Conservation (phyloP, 345 rosid genomes). For the Acer negundo region DNA sequence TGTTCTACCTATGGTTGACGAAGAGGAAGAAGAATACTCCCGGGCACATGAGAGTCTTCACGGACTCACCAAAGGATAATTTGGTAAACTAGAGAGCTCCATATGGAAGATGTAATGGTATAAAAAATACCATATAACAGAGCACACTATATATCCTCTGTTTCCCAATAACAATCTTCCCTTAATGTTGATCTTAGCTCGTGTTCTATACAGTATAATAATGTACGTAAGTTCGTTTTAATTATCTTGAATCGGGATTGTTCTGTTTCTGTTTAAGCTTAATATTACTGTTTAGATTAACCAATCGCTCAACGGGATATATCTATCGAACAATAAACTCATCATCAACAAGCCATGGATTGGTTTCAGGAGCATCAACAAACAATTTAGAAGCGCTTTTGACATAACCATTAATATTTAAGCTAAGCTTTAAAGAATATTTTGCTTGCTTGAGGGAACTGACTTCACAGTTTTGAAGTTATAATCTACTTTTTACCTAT, state of each 20-base stretch:
- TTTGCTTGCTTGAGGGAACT: background rate
- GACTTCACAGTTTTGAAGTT: no score
- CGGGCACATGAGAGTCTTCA: slow-evolving; percentile 23
- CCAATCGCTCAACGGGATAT: background rate
- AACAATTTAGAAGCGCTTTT: background rate
- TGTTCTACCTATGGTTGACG: slow-evolving; percentile 40
- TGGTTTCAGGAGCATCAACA: background rate
- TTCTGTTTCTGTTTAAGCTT: background rate
- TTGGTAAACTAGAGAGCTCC: background rate
- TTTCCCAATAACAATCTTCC: background rate
- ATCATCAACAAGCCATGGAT: background rate
- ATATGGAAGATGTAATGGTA: background rate
- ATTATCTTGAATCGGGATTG: background rate
- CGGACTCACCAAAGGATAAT: slow-evolving; percentile 24
- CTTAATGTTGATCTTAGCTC: slow-evolving; percentile 4
- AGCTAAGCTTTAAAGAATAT: background rate
- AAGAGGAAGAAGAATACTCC: slow-evolving; percentile 15
- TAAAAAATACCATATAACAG: no score
- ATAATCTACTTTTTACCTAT: background rate
- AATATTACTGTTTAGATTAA: background rate
- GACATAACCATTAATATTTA: background rate
- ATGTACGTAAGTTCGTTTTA: background rate
- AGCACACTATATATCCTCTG: background rate
- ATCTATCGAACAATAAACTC: background rate
- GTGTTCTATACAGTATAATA: background rate